Base-by-base conservation (phyloP, 441 rosid species). In the Brassica balearica region DNA sequence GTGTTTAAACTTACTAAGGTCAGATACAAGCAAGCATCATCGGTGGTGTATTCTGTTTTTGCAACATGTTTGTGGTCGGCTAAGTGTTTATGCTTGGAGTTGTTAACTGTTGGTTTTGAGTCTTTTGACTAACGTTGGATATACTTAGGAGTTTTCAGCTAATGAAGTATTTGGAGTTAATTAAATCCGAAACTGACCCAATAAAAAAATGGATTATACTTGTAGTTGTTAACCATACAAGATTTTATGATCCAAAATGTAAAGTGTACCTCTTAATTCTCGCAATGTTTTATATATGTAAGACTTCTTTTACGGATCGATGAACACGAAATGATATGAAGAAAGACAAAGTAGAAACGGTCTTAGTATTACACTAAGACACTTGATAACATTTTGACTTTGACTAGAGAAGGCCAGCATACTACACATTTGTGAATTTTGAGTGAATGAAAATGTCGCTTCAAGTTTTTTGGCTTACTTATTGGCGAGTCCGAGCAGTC, bases 311-410 rank as follows among this genome's bases (percentile, higher is more conserved):
- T 38, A 38, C 2, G 11, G 46, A 2, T 38, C 3, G 46, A 38
- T 38, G 10, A 38, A 2, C 46, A 38, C 11, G 11, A 38, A 38
- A 38, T 38, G 46, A 38, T 38, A 38, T 8, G 46, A 38, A 3
- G 46, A 38, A 38, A 38, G 46, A 8, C 46, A 38, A 38, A 38
- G 3, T 38, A 38, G 34, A 38, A 43, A 12, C 6, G 10, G 8
- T 5, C 10, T 12, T 62, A 60, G 6, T 15, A 19, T 62, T 14
- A 12, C 68, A 15, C 36, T 73, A 63, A 46, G 32, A 65, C 25
- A 34, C 8, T 53, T 74, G 12, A 36, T 65, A 55, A 66, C 72
- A 14, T 55, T 65, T 65, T 29, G 70, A 64, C 23, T 27, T 73
- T 73, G 70, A 73, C 23, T 73, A 3, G 1, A 29, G 68, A 63